Percentiles rank a stretch among this genome's conserved stretches.
Evolutionary conservation across 2,329 filamentous ascomycete species (phyloP).

Genomic region (Paradendryphiella salina): DNA sequence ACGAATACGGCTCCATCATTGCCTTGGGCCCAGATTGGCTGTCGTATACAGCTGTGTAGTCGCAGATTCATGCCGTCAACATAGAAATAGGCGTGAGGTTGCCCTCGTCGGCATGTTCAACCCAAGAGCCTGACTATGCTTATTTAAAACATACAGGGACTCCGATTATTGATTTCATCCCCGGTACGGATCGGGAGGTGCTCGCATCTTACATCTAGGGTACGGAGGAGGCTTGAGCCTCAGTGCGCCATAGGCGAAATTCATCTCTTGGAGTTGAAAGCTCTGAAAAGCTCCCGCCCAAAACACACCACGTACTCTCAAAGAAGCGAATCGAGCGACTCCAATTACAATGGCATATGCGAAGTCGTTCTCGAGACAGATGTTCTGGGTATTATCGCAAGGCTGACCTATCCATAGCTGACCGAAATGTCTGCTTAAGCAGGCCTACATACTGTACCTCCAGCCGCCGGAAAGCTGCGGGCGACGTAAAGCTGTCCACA

Average conservation of each 20-base stretch:
- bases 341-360: not conserved
- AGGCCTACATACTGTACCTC: not conserved
- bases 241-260: not conserved
- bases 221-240: not conserved
- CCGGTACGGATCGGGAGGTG: not conserved
- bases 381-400: not conserved
- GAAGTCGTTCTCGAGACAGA: not conserved
- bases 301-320: not conserved
- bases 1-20: not conserved
- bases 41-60: not conserved
- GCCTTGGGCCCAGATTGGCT: not conserved
- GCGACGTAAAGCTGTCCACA: no score
- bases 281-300: not conserved
- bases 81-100: not conserved
- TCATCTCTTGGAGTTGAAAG: not conserved
- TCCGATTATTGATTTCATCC: not conserved
- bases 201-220: not conserved
- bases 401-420: not conserved
- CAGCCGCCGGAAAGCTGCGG: no score
- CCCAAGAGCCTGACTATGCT: constrained; percentile 2
- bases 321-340: not conserved
- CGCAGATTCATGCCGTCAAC: not conserved
- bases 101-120: not conserved
- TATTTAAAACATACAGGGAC: constrained; percentile 1
- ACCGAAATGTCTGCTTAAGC: not conserved